Percentiles rank a stretch among this genome's conserved stretches.
phyloP scores from a whole-genome alignment of 1,284 basidiomycete genomes.

The Boletus mariae region DNA sequence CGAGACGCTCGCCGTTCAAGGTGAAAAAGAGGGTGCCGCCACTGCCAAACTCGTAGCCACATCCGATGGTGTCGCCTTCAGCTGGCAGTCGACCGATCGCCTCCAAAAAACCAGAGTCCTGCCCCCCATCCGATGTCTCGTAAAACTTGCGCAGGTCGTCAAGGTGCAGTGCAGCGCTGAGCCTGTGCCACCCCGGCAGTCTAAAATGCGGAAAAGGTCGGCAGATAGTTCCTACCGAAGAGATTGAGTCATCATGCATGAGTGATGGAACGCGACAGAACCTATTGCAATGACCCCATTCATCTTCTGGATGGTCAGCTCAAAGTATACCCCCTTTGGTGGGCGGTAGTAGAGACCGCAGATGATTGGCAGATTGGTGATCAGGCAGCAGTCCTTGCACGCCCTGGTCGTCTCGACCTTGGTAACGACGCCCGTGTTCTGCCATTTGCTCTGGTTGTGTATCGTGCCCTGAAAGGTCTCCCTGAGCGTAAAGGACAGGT shows the following conservation, averaged over 20 bases:
- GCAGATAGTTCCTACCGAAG: background rate
- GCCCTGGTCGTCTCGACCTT: conserved; percentile 24
- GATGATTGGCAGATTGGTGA: conserved; percentile 60
- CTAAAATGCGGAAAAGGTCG: conserved; percentile 52
- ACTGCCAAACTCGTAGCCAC: conserved; percentile 55
- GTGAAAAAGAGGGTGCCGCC: conserved; percentile 58
- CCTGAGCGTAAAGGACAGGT: conserved; percentile 5
- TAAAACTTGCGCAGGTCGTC: conserved; percentile 72
- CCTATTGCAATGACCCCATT: too few species aligned
- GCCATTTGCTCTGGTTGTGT: conserved; percentile 23
- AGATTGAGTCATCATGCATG: background rate
- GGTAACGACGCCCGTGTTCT: conserved; percentile 25
- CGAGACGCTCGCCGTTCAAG: conserved; percentile 51
- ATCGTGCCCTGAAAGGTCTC: conserved; percentile 26
- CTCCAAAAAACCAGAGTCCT: conserved; percentile 43
- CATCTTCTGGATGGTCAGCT: conserved; percentile 41
- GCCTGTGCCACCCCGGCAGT: conserved; percentile 66
- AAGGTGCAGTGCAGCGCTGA: conserved; percentile 61
- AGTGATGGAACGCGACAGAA: background rate
- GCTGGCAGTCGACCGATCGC: conserved; percentile 7
- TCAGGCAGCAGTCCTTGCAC: conserved; percentile 48
- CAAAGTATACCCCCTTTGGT: conserved; percentile 57
- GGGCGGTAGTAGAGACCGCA: conserved; percentile 54
- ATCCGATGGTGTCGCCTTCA: conserved; percentile 55
- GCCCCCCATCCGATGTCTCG: conserved; percentile 61